These are phyloP conservation scores for Pseudevernia furfuracea DNA, from an alignment of 495 filamentous ascomycete genomes.

Conservation along the genomic window DNA sequence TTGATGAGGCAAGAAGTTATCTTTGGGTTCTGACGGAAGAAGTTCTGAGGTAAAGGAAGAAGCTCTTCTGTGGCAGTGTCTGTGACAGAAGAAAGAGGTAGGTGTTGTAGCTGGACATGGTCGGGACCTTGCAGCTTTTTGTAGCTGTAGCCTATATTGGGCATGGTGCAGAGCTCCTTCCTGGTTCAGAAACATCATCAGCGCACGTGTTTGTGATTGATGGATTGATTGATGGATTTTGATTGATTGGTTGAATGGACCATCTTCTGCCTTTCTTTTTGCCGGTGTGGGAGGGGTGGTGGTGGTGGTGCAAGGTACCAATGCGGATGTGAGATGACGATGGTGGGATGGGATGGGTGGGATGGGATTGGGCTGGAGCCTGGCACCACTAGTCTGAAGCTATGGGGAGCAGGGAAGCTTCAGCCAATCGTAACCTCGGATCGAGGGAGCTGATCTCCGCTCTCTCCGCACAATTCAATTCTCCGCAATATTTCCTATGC, in stretches of 20 bases:
- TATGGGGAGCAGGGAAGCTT: not conserved
- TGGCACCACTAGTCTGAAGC: no score
- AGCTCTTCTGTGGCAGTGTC: not conserved
- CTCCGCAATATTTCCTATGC: not conserved
- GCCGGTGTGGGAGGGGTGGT: no score
- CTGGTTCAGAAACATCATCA: slow-evolving; percentile 11
- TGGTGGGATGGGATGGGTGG: not conserved
- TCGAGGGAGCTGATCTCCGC: not conserved
- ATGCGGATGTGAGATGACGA: not conserved
- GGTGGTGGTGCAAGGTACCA: slow-evolving; percentile 10
- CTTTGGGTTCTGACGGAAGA: not conserved
- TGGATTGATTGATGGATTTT: slow-evolving; percentile 13
- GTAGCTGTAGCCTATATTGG: slow-evolving; percentile 14
- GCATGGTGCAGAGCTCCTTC: slow-evolving; percentile 3
- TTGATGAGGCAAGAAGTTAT: slow-evolving; percentile 1
- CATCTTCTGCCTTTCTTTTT: not conserved
- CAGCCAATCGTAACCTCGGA: not conserved
- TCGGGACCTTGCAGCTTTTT: slow-evolving; percentile 20
- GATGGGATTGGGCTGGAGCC: no score
- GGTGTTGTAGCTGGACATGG: slow-evolving; percentile 7
- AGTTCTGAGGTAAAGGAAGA: not conserved
- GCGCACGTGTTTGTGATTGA: slow-evolving; percentile 11
- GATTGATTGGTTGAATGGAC: slow-evolving; percentile 7
- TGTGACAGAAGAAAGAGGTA: not conserved
- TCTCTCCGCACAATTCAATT: not conserved